Base-by-base conservation (phyloP, 177 flowering plant genomes). In the Vitis hybrid region DNA sequence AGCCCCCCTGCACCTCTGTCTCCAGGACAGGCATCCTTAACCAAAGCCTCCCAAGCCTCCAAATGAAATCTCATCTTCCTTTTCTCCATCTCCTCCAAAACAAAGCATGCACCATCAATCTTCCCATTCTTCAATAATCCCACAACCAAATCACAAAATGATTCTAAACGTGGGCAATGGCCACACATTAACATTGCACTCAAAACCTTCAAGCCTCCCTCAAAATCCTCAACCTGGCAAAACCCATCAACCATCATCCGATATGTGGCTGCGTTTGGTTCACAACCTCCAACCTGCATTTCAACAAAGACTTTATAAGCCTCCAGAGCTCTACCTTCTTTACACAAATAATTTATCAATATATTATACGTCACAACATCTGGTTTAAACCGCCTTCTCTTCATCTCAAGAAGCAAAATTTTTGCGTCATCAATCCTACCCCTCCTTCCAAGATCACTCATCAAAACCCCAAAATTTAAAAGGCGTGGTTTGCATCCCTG, bases 181-280 rank as follows among this genome's bases (percentile, higher is more conserved):
- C 76, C 77, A 63, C 84, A 81, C n/a, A 68, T 21, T 70, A 91
- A 68, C 98, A 91, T 92, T 12, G 87, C 87, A 77, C 70, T 86
- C 72, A 93, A 79, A 70, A 93, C 82, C 72, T 84, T 82, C 80
- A 89, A 59, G 67, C 83, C 93, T 27, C 78, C 81, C 46, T 83
- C 89, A 70, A 85, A 93, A 61, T 93, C 91, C 72, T 77, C 79
- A 51, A 75, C 70, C 68, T 17, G 72, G 62, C 92, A 88, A 71
- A 93, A 90, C 19, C 95, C 96, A 80, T 93, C 99, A 71, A 89
- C 84, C 90, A 91, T 79, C 90, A 83, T 91, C 67, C 97, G 69
- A 40, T 84, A 93, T 0, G 94, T 85, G 11, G 89, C 91, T 2
- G 90, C 88, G 80, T 88, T 95, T 0, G 98, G 96, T 66, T 81